Base-by-base conservation (phyloP, 768 basidiomycete genomes). In the Rubroboletus satanas region DNA sequence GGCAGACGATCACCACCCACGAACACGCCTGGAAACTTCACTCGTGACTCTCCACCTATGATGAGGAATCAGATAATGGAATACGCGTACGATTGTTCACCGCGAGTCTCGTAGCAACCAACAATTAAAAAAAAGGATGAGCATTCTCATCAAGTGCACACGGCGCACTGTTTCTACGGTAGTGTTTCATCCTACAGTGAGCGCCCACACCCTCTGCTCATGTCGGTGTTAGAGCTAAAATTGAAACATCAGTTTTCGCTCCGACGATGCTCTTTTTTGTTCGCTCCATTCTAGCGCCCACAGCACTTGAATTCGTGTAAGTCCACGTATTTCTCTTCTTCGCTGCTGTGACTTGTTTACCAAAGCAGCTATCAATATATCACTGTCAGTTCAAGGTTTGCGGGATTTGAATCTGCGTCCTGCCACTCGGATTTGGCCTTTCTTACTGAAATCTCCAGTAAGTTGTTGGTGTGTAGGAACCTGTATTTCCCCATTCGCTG, bases 151-250 rank as follows among this genome's bases (percentile, higher is more conserved):
- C 18, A 21, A 28, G 26, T 9, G 26, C 10, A 45, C 28, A n/a
- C 11, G 28, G 18, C 5, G 18, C 33, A 17, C 46, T 10, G 33
- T 14, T n/a, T n/a, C 12, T 35, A 33, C 33, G 6, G 12, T 14
- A 15, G 23, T 11, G 35, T 29, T 7, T 21, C 26, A 41, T 9
- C 23, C n/a, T 9, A 21, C 21, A 21, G 21, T 17, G 15, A 29
- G 12, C 7, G 14, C 11, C 3, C 17, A 26, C 21, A 7, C 12
- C 12, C 12, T 7, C 5, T 28, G n/a, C n/a, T 49, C n/a, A 18
- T 14, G 4, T 39, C 48, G 49, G 23, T 4, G 56, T 57, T 57
- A 45, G 28, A 51, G 28, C 32, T 49, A 47, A 45, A 23, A 51
- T 51, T 26, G 48, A 57, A 38, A 17, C 38, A 28, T 39, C 37